Conservation (phyloP, 495 filamentous ascomycete genomes). For the Penicillium atrosanguineum region DNA sequence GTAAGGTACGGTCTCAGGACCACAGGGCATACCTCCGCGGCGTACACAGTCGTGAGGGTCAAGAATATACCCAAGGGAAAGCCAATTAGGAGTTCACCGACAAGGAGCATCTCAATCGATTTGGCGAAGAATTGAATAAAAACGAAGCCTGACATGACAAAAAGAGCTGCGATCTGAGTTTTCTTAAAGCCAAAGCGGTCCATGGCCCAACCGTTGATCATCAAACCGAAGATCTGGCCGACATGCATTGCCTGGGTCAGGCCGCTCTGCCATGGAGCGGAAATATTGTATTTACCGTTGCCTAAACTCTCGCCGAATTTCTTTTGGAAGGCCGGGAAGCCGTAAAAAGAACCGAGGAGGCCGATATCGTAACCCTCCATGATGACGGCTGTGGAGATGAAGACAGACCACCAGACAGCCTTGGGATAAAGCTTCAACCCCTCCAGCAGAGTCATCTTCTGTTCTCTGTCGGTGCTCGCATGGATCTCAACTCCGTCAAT, state of each 20-base stretch:
- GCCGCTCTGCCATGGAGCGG: constrained; percentile 60
- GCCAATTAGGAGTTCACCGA: constrained; percentile 68
- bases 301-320: constrained; percentile 23
- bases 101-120: constrained; percentile 58
- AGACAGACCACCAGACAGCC: constrained; percentile 45
- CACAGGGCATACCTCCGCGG: constrained; percentile 75
- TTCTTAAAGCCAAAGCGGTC: constrained; percentile 61
- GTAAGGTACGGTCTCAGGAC: constrained; percentile 68
- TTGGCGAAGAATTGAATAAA: constrained; percentile 74
- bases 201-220: constrained; percentile 61
- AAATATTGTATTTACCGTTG: constrained; percentile 34
- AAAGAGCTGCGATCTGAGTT: constrained; percentile 58
- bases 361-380: constrained; percentile 52
- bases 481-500: no score
- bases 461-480: constrained; percentile 3
- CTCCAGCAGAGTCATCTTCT: constrained; percentile 1
- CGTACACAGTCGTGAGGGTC: constrained; percentile 72
- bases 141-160: constrained; percentile 51
- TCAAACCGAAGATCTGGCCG: constrained; percentile 63
- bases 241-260: constrained; percentile 55
- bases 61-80: constrained; percentile 81
- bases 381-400: constrained; percentile 43
- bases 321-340: constrained; percentile 4
- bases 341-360: constrained; percentile 30
- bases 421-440: constrained; percentile 28